A percentile compares a stretch with the other conserved stretches of the same genome.
These are phyloP conservation scores for Alternaria sp. DNA, from an alignment of 2,329 filamentous ascomycete species.

Conservation along the genomic window DNA sequence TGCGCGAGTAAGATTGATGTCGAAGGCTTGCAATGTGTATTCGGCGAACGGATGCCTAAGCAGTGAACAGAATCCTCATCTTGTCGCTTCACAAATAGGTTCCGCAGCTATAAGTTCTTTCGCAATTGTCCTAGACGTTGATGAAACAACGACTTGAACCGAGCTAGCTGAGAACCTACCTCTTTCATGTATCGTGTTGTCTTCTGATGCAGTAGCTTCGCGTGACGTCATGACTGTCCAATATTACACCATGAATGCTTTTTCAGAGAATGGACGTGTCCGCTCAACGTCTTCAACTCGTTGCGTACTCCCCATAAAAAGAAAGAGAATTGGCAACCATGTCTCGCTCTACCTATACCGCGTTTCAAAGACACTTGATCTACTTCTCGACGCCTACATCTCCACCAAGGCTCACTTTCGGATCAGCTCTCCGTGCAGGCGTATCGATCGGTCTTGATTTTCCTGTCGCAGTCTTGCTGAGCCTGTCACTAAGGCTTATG, in stretches of 20 bases:
- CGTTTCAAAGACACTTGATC: conserved; percentile 32
- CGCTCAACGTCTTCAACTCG: neutral
- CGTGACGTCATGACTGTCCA: conserved; percentile 13
- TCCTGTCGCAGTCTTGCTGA: conserved; percentile 30
- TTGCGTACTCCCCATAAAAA: neutral
- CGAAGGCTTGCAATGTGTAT: neutral
- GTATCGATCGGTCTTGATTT: conserved; percentile 32
- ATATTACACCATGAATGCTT: neutral
- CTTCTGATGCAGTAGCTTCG: neutral
- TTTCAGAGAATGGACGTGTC: neutral
- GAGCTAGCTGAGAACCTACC: neutral
- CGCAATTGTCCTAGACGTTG: neutral
- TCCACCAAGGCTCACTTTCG: conserved; percentile 30
- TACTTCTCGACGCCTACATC: conserved; percentile 36
- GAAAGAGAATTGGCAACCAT: neutral
- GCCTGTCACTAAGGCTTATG: conserved; percentile 28
- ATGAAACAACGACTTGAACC: neutral
- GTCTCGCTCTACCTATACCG: conserved; percentile 27
- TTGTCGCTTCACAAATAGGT: neutral
- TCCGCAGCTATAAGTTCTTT: neutral
- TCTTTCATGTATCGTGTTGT: neutral
- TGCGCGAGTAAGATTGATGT: neutral
- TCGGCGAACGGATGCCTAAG: neutral
- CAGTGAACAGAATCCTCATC: neutral
- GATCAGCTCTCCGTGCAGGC: conserved; percentile 28